phyloP scores from a whole-genome alignment of 352 stramenopile species.

The Aphanomyces cochlioides region DNA sequence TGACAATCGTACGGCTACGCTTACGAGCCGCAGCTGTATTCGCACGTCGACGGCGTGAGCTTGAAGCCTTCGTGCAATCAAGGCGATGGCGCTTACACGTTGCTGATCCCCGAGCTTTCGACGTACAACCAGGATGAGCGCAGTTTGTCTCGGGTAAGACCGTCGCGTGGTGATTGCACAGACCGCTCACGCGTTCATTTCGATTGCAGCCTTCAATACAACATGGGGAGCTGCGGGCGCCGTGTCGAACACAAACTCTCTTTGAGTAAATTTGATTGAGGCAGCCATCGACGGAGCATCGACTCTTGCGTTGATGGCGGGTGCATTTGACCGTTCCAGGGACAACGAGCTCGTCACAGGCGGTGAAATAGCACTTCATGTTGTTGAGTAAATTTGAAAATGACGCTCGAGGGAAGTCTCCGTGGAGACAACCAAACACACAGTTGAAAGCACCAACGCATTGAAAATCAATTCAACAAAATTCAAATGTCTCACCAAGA shows the following conservation, averaged over 20 bases:
- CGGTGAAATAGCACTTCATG: too few relatives aligned
- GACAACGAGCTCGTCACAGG: too few relatives aligned
- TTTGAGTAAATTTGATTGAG: constrained; percentile 67
- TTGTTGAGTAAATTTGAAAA: too few relatives aligned
- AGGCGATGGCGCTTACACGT: constrained; percentile 5
- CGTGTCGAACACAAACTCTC: constrained; percentile 71
- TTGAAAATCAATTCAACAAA: too few relatives aligned
- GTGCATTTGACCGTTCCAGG: not conserved
- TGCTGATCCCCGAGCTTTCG: not conserved
- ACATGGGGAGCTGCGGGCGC: constrained; percentile 49
- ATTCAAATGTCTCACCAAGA: too few relatives aligned
- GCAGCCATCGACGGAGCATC: constrained; percentile 63
- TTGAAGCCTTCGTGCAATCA: too few relatives aligned
- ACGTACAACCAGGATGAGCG: not conserved
- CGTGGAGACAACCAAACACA: too few relatives aligned
- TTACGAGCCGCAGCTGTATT: too few relatives aligned
- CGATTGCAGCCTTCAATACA: constrained; percentile 69
- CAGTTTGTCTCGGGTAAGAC: not conserved
- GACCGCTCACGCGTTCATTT: constrained; percentile 56
- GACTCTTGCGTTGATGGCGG: not conserved
- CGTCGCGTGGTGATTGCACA: constrained; percentile 60
- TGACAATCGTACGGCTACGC: too few relatives aligned
- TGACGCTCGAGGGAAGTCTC: too few relatives aligned
- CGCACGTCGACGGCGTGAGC: too few relatives aligned
- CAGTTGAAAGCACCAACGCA: too few relatives aligned